These are phyloP conservation scores for Phalaenopsis aphrodite DNA, from an alignment of 106 monocot species.

Conservation along the genomic window DNA sequence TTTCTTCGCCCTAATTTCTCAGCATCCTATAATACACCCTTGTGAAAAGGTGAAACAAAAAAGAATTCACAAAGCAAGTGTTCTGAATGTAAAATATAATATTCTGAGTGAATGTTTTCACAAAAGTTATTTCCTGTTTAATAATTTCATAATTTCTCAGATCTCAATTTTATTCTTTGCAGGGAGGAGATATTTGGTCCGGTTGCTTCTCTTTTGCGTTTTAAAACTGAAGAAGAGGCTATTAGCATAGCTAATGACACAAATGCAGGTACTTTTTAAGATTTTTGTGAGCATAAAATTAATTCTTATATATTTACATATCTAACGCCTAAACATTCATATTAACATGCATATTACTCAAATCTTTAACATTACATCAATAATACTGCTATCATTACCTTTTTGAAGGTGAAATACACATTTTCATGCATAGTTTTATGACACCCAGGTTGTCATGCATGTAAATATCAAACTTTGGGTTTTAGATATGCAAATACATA, in stretches of 20 bases:
- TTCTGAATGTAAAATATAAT: not conserved
- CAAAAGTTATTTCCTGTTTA: not conserved
- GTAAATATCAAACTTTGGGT: too few relatives aligned
- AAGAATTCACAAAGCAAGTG: not conserved
- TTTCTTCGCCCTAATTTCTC: too few relatives aligned
- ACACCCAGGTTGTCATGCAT: too few relatives aligned
- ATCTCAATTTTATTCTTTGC: not conserved
- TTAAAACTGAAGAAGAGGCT: slow-evolving; percentile 95
- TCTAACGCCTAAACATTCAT: not conserved
- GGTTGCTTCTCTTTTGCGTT: slow-evolving; percentile 79
- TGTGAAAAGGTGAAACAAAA: not conserved
- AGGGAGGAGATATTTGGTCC: slow-evolving; percentile 98
- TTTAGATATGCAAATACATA: too few relatives aligned
- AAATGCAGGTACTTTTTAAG: slow-evolving; percentile 59
- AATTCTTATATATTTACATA: not conserved
- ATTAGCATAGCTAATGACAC: slow-evolving; percentile 88
- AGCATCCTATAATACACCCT: not conserved
- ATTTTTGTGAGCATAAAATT: not conserved
- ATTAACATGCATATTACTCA: too few relatives aligned
- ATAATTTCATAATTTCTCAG: not conserved
- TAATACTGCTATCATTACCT: too few relatives aligned
- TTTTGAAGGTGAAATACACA: too few relatives aligned
- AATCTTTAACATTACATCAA: too few relatives aligned
- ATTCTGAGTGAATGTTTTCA: not conserved
- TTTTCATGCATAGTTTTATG: too few relatives aligned